A percentile compares a stretch with the other conserved stretches of the same genome.
These are phyloP conservation scores for Saprolegnia diclina DNA, from an alignment of 352 stramenopile genomes.

Conservation along the genomic window DNA sequence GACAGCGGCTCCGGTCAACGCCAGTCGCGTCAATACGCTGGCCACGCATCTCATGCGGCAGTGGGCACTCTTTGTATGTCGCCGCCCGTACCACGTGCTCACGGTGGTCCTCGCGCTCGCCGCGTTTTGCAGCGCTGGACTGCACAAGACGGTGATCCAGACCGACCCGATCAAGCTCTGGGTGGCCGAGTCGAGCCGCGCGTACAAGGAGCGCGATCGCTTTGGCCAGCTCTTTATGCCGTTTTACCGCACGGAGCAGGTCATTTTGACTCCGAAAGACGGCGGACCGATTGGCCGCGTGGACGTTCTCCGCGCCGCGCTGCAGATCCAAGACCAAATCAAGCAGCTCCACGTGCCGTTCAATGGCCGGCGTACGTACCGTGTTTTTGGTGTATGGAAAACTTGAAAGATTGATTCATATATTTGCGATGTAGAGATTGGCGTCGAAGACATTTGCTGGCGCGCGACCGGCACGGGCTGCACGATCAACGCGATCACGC, in stretches of 20 bases:
- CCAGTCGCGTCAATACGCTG: conserved; percentile 7
- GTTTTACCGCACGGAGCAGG: conserved; percentile 48
- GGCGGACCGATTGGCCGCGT: conserved; percentile 36
- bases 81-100: conserved; percentile 32
- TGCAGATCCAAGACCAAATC: conserved; percentile 41
- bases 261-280: conserved; percentile 52
- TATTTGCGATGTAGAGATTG: conserved; percentile 19
- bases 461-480: conserved; percentile 49
- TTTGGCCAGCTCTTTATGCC: conserved; percentile 50
- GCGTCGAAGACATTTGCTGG: conserved; percentile 48
- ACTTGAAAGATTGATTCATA: conserved; percentile 13
- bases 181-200: conserved; percentile 38
- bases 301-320: conserved; percentile 43
- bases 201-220: conserved; percentile 40
- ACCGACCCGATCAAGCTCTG: conserved; percentile 52
- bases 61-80: conserved; percentile 40
- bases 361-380: not conserved
- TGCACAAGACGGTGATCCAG: conserved; percentile 40
- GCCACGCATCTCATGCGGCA: conserved; percentile 31
- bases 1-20: not conserved
- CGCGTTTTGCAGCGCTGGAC: conserved; percentile 28
- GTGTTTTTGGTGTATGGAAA: no score
- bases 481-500: conserved; percentile 51
- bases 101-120: conserved; percentile 29
- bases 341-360: conserved; percentile 20